A percentile compares a stretch with the other conserved stretches of the same genome.
Evolutionary conservation across 2,329 filamentous ascomycete species (phyloP).

Genomic region (Leptoxyphium fumago): DNA sequence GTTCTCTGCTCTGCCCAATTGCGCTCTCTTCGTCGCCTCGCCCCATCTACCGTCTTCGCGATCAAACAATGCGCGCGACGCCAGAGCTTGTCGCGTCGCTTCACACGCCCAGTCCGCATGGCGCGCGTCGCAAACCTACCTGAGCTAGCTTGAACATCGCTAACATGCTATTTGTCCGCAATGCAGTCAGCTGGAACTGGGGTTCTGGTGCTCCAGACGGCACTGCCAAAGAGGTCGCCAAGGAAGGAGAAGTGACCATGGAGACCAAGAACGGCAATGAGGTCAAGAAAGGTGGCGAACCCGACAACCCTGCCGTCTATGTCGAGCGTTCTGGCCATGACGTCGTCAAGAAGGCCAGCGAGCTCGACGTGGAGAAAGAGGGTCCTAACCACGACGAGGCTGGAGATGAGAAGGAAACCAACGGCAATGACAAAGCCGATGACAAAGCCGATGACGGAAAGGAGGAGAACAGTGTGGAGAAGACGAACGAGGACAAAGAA

Average conservation of each 20-base stretch:
- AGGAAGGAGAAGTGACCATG: slow-evolving; percentile 45
- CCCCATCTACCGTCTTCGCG: too few species aligned
- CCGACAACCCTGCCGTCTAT: slow-evolving; percentile 46
- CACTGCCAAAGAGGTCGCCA: slow-evolving; percentile 41
- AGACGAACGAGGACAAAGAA: slow-evolving; percentile 9
- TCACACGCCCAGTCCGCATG: background rate
- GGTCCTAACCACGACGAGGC: slow-evolving; percentile 26
- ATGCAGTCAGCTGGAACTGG: slow-evolving; percentile 49
- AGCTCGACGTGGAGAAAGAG: slow-evolving; percentile 42
- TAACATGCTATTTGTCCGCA: background rate
- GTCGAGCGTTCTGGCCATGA: slow-evolving; percentile 46
- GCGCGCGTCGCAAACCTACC: background rate
- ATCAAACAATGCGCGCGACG: too few species aligned
- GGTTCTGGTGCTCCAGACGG: slow-evolving; percentile 40
- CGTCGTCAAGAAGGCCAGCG: slow-evolving; percentile 48
- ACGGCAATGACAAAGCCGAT: slow-evolving; percentile 7
- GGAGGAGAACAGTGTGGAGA: slow-evolving; percentile 8
- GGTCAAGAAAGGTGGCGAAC: slow-evolving; percentile 47
- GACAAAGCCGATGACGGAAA: slow-evolving; percentile 6
- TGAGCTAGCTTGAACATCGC: background rate
- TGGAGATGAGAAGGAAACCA: slow-evolving; percentile 8
- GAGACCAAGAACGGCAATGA: slow-evolving; percentile 48
- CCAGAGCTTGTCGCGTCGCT: background rate
- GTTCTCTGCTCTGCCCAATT: too few species aligned
- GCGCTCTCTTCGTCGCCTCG: too few species aligned